A percentile compares a stretch with the other conserved stretches of the same genome.
phyloP scores from a whole-genome alignment of 2,329 filamentous ascomycete species.

The Samsoniella hepiali region DNA sequence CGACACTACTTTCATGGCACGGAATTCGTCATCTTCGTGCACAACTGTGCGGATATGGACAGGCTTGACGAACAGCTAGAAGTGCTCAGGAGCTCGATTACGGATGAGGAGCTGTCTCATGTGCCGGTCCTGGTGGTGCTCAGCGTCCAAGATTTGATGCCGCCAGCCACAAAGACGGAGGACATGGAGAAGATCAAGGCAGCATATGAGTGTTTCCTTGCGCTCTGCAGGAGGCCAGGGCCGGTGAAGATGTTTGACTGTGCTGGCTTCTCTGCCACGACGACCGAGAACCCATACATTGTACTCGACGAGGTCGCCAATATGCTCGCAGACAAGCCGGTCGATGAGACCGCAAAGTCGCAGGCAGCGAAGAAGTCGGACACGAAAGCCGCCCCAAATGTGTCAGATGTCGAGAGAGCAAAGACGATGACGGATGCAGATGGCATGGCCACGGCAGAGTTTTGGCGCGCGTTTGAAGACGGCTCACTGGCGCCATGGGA shows the following conservation, averaged over 20 bases:
- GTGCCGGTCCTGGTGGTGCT: conserved; percentile 29
- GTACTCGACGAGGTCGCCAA: conserved; percentile 18
- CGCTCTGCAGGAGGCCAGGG: conserved; percentile 15
- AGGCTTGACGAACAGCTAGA: conserved; percentile 28
- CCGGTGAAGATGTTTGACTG: conserved; percentile 25
- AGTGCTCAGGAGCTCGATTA: conserved; percentile 27
- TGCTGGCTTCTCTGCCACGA: conserved; percentile 25
- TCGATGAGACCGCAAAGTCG: neutral
- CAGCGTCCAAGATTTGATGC: conserved; percentile 32
- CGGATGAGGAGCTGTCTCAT: conserved; percentile 22
- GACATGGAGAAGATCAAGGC: conserved; percentile 17
- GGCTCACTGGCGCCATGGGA: conserved; percentile 32
- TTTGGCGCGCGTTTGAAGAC: conserved; percentile 28
- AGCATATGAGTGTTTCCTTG: neutral
- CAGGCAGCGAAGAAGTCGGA: neutral
- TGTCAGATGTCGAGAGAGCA: neutral
- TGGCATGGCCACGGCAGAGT: conserved; percentile 20
- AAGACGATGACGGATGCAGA: conserved; percentile 18
- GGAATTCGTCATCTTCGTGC: conserved; percentile 30
- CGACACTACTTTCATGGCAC: conserved; percentile 27
- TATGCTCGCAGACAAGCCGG: conserved; percentile 21
- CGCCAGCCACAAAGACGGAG: conserved; percentile 21
- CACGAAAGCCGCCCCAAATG: neutral
- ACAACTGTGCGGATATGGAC: conserved; percentile 27
- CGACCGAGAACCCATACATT: neutral